Evolutionary conservation across 495 filamentous ascomycete genomes (phyloP), one percentile per base, ranked within the genome.

Genomic region (Pseudotulostoma volvatum): DNA sequence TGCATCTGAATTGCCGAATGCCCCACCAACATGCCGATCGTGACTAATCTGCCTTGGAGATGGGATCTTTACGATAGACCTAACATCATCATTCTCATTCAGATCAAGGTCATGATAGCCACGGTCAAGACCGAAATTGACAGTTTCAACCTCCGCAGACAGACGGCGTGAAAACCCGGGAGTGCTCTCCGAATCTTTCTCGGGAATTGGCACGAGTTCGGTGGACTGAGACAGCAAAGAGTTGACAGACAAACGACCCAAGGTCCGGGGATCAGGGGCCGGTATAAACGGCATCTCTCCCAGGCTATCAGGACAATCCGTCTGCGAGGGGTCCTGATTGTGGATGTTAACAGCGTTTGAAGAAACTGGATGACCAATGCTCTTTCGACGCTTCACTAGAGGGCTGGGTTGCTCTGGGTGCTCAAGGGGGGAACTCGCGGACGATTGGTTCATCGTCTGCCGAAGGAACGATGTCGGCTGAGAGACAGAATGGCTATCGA

Each of bases 21-120:
- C 39, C 34, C 32, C 15, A 17, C 39, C 41, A 14, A 41, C 11
- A 15, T 19, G 23, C 23, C 36, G 34, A 9, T 41, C 39, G 13
- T 36, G 47, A 35, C 46, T 48, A 38, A 55, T 48, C 9, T 52
- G 40, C 33, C 58, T 50, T 32, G 55, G 31, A 2, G 42, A 16
- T 9, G 15, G 34, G 19, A 48, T 39, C 13, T 19, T 31, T 9
- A 62, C 63, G 35, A 63, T 69, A 19, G 65, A 57, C 13, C 67
- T 68, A 41, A 66, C 70, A 42, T 87, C 81, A 44, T 84, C 71
- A 42, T 85, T 85, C 33, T 67, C 68, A 9, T 72, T 72, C 2
- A 78, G 45, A 51, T 87, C 81, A 11, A 67, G 50, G 55, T 87
- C 81, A 1, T 71, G 70, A 39, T 71, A 63, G 2, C 81, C 81